Evolutionary conservation across 176 grass and related monocot genomes (phyloP).

Genomic region (Dendrocalamus sinicus): DNA sequence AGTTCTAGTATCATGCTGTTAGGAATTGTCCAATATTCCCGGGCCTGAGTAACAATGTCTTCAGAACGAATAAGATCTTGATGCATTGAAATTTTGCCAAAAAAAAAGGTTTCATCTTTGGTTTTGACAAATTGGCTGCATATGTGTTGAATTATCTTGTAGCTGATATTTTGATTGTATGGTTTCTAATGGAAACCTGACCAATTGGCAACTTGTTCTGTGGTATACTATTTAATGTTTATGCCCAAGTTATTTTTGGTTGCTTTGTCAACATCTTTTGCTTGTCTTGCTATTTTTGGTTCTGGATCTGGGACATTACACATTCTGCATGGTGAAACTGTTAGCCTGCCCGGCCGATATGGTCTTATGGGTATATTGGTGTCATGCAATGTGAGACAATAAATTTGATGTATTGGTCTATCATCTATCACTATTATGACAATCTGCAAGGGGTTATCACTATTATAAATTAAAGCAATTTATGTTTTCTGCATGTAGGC

Average conservation of each 20-base stretch:
- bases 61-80: not conserved
- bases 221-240: not conserved
- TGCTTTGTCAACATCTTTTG: not conserved
- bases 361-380: not conserved
- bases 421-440: not conserved
- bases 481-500: conserved; percentile 39
- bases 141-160: not conserved
- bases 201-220: not conserved
- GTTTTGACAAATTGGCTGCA: not conserved
- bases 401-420: not conserved
- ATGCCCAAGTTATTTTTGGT: not conserved
- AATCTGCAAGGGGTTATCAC: not conserved
- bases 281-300: not conserved
- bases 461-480: conserved; percentile 13
- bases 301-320: not conserved
- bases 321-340: not conserved
- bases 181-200: conserved; percentile 25
- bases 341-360: not conserved
- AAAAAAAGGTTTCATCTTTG: not conserved
- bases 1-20: not conserved
- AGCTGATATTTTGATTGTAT: not conserved
- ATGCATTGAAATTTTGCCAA: not conserved
- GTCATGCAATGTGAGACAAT: not conserved
- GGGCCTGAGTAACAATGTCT: not conserved
- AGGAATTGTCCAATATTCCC: not conserved